These are phyloP conservation scores for Hygrocybe coccinea DNA, from an alignment of 768 basidiomycete species.

Conservation along the genomic window DNA sequence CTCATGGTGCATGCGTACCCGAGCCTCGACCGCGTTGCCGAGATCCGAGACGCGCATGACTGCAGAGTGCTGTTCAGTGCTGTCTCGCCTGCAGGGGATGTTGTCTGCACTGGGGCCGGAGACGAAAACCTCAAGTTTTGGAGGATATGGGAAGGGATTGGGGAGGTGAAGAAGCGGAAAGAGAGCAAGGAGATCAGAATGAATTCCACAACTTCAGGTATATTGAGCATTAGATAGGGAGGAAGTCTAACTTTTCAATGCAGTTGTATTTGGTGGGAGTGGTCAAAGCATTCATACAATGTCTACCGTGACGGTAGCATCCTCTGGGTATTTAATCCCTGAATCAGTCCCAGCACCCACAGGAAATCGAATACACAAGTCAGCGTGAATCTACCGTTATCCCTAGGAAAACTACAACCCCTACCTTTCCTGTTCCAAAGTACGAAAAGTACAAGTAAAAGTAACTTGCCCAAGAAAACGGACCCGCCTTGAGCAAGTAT, in stretches of 20 bases:
- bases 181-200: conserved; percentile 34
- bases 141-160: conserved; percentile 72
- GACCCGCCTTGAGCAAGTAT: no score
- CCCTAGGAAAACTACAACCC: no score
- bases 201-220: conserved; percentile 47
- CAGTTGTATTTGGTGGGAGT: no score
- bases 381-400: conserved; percentile 39
- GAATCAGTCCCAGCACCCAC: conserved; percentile 47
- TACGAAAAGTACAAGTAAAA: no score
- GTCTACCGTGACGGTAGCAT: conserved; percentile 51
- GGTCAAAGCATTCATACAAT: no score
- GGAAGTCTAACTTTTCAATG: no score
- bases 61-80: conserved; percentile 83
- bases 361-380: conserved; percentile 45
- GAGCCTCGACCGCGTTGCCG: conserved; percentile 70
- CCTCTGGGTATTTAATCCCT: conserved; percentile 48
- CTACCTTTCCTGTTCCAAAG: no score
- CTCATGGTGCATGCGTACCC: conserved; percentile 86
- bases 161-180: conserved; percentile 50
- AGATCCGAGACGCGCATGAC: conserved; percentile 90
- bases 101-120: conserved; percentile 86
- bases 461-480: no score
- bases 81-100: conserved; percentile 82
- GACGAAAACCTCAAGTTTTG: conserved; percentile 98
- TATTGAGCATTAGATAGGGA: conserved; percentile 43